A percentile compares a stretch with the other conserved stretches of the same genome.
Evolutionary conservation across 352 stramenopile genomes (phyloP).

Genomic region (Pythium pyrilobum): DNA sequence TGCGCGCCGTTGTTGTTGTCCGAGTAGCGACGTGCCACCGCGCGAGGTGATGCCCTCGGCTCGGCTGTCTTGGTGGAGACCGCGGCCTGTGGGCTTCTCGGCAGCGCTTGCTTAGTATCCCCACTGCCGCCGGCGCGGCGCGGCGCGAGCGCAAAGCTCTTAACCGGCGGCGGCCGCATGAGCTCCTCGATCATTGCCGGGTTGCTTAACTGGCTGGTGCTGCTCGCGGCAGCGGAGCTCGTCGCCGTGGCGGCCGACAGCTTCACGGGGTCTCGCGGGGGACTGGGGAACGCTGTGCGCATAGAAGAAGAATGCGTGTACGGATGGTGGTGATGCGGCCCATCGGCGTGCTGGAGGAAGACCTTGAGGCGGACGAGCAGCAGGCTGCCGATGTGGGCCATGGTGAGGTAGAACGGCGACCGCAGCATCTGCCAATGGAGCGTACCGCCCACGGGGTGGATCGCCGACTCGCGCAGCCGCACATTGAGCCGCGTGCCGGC

Average conservation of each 20-base stretch:
- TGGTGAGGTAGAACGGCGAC: slow-evolving; percentile 55
- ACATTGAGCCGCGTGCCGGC: slow-evolving; percentile 71
- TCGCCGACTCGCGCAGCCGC: slow-evolving; percentile 58
- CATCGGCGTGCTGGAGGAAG: slow-evolving; percentile 58
- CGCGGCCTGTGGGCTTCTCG: neutral
- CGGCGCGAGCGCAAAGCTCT: slow-evolving; percentile 12
- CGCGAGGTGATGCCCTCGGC: neutral
- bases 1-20: slow-evolving; percentile 17
- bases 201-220: neutral
- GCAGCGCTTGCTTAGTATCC: slow-evolving; percentile 1
- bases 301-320: too few relatives aligned
- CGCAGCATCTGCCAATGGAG: slow-evolving; percentile 68
- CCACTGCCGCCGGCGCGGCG: neutral
- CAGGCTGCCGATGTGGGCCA: slow-evolving; percentile 59
- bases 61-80: neutral
- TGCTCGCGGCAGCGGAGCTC: neutral
- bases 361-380: slow-evolving; percentile 64
- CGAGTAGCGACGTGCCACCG: neutral
- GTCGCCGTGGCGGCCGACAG: neutral
- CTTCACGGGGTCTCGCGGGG: too few relatives aligned
- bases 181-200: slow-evolving; percentile 27
- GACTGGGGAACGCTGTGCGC: too few relatives aligned
- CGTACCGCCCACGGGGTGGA: slow-evolving; percentile 70
- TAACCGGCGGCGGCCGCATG: slow-evolving; percentile 24
- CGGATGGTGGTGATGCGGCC: neutral